Percentiles rank a stretch among this genome's conserved stretches.
Conservation (phyloP, 2,329 filamentous ascomycete species). For the Cladobotryum protrusum region DNA sequence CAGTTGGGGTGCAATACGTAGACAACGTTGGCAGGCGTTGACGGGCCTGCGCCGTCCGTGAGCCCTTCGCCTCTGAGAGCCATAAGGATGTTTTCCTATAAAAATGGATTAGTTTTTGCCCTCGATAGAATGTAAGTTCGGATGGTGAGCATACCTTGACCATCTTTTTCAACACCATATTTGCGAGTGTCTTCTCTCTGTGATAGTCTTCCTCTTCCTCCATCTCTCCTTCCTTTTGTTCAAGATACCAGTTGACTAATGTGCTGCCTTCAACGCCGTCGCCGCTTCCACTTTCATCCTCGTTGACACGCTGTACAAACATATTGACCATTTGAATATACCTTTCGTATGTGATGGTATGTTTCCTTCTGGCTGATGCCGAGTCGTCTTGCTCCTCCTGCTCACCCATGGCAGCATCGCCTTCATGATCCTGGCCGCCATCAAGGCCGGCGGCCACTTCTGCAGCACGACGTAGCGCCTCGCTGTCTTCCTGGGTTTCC, state of each 20-base stretch:
- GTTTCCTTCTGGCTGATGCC: slow-evolving; percentile 50
- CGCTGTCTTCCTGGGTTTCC: slow-evolving; percentile 39
- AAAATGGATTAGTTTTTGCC: slow-evolving; percentile 36
- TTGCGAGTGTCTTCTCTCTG: slow-evolving; percentile 63
- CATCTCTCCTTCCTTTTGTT: slow-evolving; percentile 80
- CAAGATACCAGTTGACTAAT: slow-evolving; percentile 82
- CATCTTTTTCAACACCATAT: slow-evolving; percentile 90
- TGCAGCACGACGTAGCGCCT: slow-evolving; percentile 35
- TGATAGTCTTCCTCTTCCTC: slow-evolving; percentile 76
- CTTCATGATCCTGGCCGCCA: slow-evolving; percentile 41
- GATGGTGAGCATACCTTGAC: slow-evolving; percentile 66
- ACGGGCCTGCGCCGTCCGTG: slow-evolving; percentile 39
- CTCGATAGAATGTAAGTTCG: not conserved
- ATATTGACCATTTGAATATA: slow-evolving; percentile 87
- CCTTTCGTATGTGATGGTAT: slow-evolving; percentile 91
- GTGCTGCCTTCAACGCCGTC: slow-evolving; percentile 82
- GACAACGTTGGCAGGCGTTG: slow-evolving; percentile 43
- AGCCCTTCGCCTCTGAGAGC: slow-evolving; percentile 62
- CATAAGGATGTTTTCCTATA: slow-evolving; percentile 80
- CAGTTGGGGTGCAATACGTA: slow-evolving; percentile 96
- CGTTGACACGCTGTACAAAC: slow-evolving; percentile 74
- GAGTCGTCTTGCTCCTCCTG: slow-evolving; percentile 22
- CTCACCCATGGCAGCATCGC: slow-evolving; percentile 38
- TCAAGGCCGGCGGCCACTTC: slow-evolving; percentile 38
- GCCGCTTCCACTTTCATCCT: slow-evolving; percentile 68